These are phyloP conservation scores for Rhodamnia rubescens DNA, from an alignment of 345 rosid genomes.

Conservation along the genomic window DNA sequence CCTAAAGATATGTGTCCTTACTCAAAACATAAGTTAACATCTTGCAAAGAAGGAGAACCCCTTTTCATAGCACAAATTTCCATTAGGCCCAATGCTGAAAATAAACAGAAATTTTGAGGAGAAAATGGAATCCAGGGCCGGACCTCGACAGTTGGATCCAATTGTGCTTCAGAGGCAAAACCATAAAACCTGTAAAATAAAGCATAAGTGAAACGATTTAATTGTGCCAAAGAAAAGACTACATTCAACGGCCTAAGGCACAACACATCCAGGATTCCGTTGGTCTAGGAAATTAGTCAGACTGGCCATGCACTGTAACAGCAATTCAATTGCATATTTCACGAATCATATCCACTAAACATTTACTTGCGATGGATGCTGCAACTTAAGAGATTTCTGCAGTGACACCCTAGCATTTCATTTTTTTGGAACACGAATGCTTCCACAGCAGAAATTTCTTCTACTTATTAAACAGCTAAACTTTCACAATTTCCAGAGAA, in stretches of 20 bases:
- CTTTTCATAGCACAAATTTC: background rate
- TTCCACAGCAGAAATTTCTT: background rate
- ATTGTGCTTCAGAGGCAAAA: slow-evolving; percentile 81
- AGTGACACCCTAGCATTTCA: background rate
- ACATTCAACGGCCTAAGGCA: background rate
- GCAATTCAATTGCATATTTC: background rate
- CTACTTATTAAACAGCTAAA: background rate
- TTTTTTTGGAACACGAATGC: background rate
- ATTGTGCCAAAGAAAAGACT: background rate
- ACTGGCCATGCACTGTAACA: background rate
- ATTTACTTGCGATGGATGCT: background rate
- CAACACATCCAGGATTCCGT: background rate
- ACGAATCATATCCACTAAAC: background rate
- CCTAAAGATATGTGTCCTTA: background rate
- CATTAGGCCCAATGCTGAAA: background rate
- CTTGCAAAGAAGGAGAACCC: background rate
- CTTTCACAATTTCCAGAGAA: background rate
- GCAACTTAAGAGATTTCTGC: background rate
- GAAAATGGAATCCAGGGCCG: background rate
- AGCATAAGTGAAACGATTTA: background rate
- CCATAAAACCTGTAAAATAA: slow-evolving; percentile 62
- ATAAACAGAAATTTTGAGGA: background rate
- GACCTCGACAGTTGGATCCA: slow-evolving; percentile 93
- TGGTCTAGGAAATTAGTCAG: background rate
- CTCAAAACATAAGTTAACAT: background rate